A percentile compares a stretch with the other conserved stretches of the same genome.
phyloP scores from a whole-genome alignment of 768 basidiomycete genomes.

The Russula emetica region DNA sequence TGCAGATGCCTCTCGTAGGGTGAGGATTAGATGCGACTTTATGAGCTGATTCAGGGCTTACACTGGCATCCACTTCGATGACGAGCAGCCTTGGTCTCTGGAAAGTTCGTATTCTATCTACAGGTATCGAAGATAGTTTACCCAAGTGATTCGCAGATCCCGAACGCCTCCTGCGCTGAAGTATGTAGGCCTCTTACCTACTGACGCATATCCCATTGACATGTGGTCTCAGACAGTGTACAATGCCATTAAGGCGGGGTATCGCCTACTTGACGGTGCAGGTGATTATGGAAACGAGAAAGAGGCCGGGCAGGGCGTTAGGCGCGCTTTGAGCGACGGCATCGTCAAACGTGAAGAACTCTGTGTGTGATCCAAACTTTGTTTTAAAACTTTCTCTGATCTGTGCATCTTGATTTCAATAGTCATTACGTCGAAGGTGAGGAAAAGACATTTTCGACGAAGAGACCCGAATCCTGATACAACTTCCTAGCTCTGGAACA shows the following conservation, averaged over 20 bases:
- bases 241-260: constrained; percentile 79
- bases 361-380: constrained; percentile 46
- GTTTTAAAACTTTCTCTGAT: not conserved
- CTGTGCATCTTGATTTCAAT: not conserved
- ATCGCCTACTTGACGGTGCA: constrained; percentile 83
- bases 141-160: constrained; percentile 41
- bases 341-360: constrained; percentile 85
- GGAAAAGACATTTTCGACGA: constrained; percentile 8
- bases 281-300: constrained; percentile 89
- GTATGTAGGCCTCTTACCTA: constrained; percentile 32
- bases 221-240: constrained; percentile 59
- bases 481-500: constrained; percentile 70
- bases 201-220: not conserved
- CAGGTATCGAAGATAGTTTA: not conserved
- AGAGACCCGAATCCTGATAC: constrained; percentile 1
- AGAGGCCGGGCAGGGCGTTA: constrained; percentile 75
- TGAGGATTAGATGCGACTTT: constrained; percentile 34
- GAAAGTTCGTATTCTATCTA: constrained; percentile 45
- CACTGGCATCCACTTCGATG: constrained; percentile 9
- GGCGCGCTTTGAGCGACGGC: constrained; percentile 72
- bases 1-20: constrained; percentile 70
- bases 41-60: constrained; percentile 19
- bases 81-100: constrained; percentile 58
- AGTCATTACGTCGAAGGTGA: constrained; percentile 83
- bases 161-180: constrained; percentile 55